Conservation (phyloP, 2,329 filamentous ascomycete genomes). For the Aquanectria penicillioides region DNA sequence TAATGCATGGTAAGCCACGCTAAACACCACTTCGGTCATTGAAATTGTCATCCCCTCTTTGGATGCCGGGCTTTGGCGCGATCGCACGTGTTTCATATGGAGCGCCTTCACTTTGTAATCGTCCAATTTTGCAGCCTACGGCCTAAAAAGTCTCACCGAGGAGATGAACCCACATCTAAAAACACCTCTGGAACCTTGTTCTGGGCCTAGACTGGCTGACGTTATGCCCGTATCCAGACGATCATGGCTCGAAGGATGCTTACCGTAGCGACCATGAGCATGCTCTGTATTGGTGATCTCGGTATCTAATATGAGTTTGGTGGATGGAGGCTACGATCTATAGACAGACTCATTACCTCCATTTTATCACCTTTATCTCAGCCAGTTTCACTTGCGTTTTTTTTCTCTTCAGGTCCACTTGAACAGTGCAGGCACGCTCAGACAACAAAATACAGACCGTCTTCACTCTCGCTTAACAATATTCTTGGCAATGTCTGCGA, state of each 20-base stretch:
- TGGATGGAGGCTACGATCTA: background rate
- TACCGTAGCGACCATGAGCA: too few species aligned
- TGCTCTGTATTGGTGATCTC: too few species aligned
- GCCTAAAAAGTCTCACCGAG: background rate
- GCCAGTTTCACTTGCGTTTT: constrained; percentile 1
- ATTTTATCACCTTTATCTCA: constrained; percentile 7
- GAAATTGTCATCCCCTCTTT: background rate
- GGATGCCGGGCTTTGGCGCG: constrained; percentile 6
- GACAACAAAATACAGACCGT: constrained; percentile 10
- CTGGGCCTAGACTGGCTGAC: constrained; percentile 11
- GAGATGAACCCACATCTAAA: background rate
- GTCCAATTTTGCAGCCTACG: constrained; percentile 1
- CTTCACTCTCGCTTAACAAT: too few species aligned
- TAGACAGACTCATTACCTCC: too few species aligned
- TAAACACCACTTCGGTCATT: background rate
- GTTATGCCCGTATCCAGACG: constrained; percentile 5
- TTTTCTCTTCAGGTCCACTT: background rate
- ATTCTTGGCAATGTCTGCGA: constrained; percentile 14
- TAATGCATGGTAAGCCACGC: constrained; percentile 12
- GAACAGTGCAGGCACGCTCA: constrained; percentile 5
- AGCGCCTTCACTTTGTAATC: constrained; percentile 8
- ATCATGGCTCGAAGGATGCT: too few species aligned
- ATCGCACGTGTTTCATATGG: background rate
- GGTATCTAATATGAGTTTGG: constrained; percentile 2
- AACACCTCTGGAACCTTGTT: background rate